Evolutionary conservation across 768 basidiomycete species (phyloP).

Genomic region (Trametes cinnabarina): DNA sequence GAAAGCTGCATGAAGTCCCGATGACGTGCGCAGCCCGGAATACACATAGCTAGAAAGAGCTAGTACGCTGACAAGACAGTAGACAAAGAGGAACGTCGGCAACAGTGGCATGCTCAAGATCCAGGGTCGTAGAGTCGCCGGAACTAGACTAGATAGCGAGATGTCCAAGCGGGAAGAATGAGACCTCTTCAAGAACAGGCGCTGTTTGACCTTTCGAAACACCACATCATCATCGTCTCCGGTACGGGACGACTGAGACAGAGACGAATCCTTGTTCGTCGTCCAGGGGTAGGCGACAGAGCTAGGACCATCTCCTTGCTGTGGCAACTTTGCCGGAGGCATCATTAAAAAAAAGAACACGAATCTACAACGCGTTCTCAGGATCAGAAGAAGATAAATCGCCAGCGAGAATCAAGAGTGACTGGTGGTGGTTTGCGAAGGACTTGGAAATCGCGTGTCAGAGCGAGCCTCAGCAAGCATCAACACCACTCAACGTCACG

Average conservation of each 20-base stretch:
- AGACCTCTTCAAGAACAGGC: background rate
- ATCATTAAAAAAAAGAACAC: no score
- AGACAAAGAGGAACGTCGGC: slow-evolving; percentile 1
- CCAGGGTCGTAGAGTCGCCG: background rate
- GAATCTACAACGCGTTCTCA: no score
- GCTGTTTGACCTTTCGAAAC: background rate
- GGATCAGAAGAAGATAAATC: no score
- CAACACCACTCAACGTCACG: no score
- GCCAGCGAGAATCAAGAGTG: no score
- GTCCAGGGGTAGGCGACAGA: background rate
- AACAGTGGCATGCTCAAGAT: background rate
- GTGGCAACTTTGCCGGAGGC: no score
- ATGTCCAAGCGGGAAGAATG: background rate
- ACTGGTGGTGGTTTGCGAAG: no score
- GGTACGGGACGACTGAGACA: background rate
- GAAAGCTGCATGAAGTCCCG: background rate
- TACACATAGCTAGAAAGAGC: slow-evolving; percentile 11
- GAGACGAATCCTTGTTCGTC: background rate
- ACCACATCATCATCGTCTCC: background rate
- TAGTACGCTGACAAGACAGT: slow-evolving; percentile 12
- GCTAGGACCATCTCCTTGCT: no score
- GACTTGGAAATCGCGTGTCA: no score
- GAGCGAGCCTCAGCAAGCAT: no score
- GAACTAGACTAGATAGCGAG: slow-evolving; percentile 6
- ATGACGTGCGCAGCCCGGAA: background rate